These are phyloP conservation scores for Talaromyces sp. DNA, from an alignment of 2,329 filamentous ascomycete species.

Conservation along the genomic window DNA sequence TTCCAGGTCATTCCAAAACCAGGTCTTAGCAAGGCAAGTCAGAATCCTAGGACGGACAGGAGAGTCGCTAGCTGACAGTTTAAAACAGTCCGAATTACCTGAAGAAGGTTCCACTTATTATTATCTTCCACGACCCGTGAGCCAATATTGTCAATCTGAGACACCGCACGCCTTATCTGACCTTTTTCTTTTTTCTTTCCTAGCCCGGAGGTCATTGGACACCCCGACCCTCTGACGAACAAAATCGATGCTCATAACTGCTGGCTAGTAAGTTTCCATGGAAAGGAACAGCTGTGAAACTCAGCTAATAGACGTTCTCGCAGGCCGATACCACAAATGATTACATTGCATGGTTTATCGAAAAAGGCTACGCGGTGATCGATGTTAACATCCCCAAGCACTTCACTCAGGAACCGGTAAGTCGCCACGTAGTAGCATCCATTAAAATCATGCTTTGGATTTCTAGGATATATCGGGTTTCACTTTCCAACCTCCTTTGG, in stretches of 20 bases:
- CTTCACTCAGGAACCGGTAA: slow-evolving; percentile 65
- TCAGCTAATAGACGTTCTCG: slow-evolving; percentile 31
- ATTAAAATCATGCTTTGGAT: no score
- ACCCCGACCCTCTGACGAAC: slow-evolving; percentile 70
- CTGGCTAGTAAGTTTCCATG: slow-evolving; percentile 70
- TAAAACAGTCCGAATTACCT: slow-evolving; percentile 63
- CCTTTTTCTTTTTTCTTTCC: slow-evolving; percentile 1
- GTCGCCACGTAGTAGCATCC: slow-evolving; percentile 16
- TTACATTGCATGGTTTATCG: slow-evolving; percentile 81
- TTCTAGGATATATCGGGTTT: no score
- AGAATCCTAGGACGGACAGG: background rate
- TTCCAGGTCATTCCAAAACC: slow-evolving; percentile 79
- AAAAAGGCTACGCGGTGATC: slow-evolving; percentile 79
- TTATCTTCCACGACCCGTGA: slow-evolving; percentile 90
- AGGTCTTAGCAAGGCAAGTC: slow-evolving; percentile 74
- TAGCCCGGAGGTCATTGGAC: slow-evolving; percentile 71
- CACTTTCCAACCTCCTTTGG: no score
- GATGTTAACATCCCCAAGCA: slow-evolving; percentile 89
- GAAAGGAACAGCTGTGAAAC: slow-evolving; percentile 7
- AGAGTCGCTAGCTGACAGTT: slow-evolving; percentile 2
- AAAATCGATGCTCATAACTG: slow-evolving; percentile 80
- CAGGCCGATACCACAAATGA: slow-evolving; percentile 79
- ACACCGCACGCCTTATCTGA: background rate
- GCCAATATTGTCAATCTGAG: slow-evolving; percentile 35
- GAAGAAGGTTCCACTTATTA: slow-evolving; percentile 67